Evolutionary conservation across 441 rosid genomes (phyloP), one percentile per base, ranked within the genome.

Genomic region (Rhodomyrtus psidioides): DNA sequence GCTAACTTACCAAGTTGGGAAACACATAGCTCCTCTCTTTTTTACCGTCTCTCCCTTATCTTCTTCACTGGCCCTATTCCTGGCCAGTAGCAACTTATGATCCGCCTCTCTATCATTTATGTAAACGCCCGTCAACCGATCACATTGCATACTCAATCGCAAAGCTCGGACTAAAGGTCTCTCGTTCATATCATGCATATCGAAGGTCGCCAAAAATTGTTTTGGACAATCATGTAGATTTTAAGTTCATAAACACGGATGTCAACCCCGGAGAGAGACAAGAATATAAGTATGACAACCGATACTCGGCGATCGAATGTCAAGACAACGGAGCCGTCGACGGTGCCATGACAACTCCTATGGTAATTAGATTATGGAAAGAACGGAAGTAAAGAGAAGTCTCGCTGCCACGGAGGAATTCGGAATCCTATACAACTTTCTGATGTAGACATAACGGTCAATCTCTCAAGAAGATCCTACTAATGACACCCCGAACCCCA

Each of bases 281-380:
- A 34, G 76, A 53, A 65, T 19, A 30, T 26, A 62, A 30, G 30
- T 62, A 10, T 13, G 13, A 65, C 0, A 19, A 65, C 4, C 26
- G 0, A 2, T 4, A 2, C 26, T 4, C 10, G 13, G 27, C 10
- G n/a, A 34, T 34, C 49, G 0, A 65, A 34, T 26, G 3, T 65
- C 76, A 34, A 65, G 76, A 34, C 2, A 14, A 42, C 8, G 24
- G 23, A 7, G 12, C 44, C 39, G 21, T 8, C 4, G 75, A 62
- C 9, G 42, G 75, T 9, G 42, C 75, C 23, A 16, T 12, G 21
- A 26, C 49, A 17, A 19, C 75, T 62, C 75, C 17, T 3, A 30
- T 8, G 44, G 12, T 4, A 4, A 23, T 30, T 17, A 62, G 75
- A 8, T 30, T 42, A 8, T 8, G 4, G 74, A 30, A 42, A 62